Base-by-base conservation (phyloP, 495 filamentous ascomycete species). In the Penicillium lividum region DNA sequence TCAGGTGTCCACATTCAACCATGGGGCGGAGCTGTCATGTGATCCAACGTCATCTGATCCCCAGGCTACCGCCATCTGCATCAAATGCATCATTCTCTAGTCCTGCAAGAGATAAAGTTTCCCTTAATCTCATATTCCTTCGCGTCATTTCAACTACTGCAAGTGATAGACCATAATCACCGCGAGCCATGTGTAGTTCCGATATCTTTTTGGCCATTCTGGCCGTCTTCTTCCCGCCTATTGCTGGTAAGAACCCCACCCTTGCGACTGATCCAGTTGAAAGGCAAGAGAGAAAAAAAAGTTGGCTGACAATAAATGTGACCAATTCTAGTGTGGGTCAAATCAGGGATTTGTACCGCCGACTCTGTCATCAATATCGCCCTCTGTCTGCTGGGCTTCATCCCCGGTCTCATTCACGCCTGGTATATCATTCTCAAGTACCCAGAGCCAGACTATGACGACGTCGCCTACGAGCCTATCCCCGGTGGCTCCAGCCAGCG, bases 401-500 rank as follows among this genome's bases (percentile, higher is more conserved):
- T 98, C 60, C 94, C 94, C 22, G 94, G 94, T 53, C 85, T 98
- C 27, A 74, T 98, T 7, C 94, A 98, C 75, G 83, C 94, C 68
- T 98, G 93, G 93, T 98, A 98, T 84, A 97, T 98, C 75, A 96
- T 98, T 79, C 77, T 88, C 68, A 88, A 89, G 69, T 91, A 89
- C 72, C 95, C 95, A 28, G 93, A 97, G 31, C 75, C 77, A 6
- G 72, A 79, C 51, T 70, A 72, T 13, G 76, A 78, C 54, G 72
- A 83, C 29, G 84, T 82, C 59, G 80, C 82, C 58, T 91, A 94
- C 73, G 79, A 86, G 48, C 69, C 76, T 34, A 70, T 87, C 49
- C 77, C 81, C 11, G 76, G 77, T 34, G 85, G 73, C 75, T 66
- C 81, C 76, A 74, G 76, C 67, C 68, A 68, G 66, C 64, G 70